phyloP scores from a whole-genome alignment of 2,329 filamentous ascomycete genomes.

The Trichoderma harzianum region DNA sequence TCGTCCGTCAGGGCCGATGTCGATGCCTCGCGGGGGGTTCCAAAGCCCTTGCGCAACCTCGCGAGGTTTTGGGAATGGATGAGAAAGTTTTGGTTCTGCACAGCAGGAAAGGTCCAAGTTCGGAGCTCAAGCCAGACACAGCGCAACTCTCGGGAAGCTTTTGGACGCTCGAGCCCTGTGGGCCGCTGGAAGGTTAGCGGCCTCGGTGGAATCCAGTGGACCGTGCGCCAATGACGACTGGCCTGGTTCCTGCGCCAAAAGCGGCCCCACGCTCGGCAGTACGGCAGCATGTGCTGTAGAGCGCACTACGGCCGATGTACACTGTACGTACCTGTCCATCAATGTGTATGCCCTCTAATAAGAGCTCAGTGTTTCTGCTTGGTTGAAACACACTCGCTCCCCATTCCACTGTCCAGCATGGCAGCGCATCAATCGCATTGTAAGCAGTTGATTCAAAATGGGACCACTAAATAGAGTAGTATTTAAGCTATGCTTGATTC shows the following conservation, averaged over 20 bases:
- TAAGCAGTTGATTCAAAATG: background rate
- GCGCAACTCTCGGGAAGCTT: background rate
- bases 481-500: background rate
- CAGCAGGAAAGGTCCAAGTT: background rate
- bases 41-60: constrained; percentile 13
- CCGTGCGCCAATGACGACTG: constrained; percentile 7
- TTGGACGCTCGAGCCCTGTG: background rate
- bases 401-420: background rate
- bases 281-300: background rate
- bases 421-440: background rate
- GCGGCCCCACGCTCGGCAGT: constrained; percentile 8
- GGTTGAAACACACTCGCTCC: background rate
- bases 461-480: background rate
- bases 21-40: background rate
- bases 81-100: background rate
- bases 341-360: background rate
- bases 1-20: background rate
- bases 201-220: background rate
- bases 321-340: background rate
- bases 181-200: constrained; percentile 7
- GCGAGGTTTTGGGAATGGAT: background rate
- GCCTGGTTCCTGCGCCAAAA: constrained; percentile 13
- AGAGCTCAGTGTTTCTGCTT: background rate
- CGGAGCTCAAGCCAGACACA: background rate
- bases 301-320: background rate